These are phyloP conservation scores for Candida quercuum DNA, from an alignment of 805 yeast species.

Conservation along the genomic window DNA sequence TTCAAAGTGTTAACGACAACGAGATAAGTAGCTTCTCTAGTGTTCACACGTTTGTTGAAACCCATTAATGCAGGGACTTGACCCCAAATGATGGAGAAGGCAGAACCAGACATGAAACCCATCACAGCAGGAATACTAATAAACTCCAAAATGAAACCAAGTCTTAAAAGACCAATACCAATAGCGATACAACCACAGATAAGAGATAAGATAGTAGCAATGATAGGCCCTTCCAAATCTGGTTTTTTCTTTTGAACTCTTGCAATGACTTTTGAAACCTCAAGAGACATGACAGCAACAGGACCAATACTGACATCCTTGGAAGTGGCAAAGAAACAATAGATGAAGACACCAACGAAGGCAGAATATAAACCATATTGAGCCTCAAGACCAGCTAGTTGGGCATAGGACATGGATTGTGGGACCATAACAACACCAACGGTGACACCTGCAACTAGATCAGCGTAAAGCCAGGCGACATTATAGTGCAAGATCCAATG, in stretches of 20 bases:
- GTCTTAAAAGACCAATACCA: constrained; percentile 75
- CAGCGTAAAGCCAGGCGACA: constrained; percentile 70
- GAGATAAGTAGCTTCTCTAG: constrained; percentile 63
- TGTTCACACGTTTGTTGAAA: constrained; percentile 56
- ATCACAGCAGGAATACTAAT: constrained; percentile 88
- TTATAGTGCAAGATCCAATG: constrained; percentile 88
- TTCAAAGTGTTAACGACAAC: constrained; percentile 71
- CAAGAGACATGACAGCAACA: constrained; percentile 91
- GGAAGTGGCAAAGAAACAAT: constrained; percentile 89
- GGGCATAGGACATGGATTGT: constrained; percentile 94
- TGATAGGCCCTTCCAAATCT: constrained; percentile 51
- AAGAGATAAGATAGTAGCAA: constrained; percentile 76
- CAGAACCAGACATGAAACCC: constrained; percentile 95
- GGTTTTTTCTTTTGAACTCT: constrained; percentile 52
- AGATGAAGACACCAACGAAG: constrained; percentile 83
- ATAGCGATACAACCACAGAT: constrained; percentile 82
- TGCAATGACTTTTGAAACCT: constrained; percentile 73
- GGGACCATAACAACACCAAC: constrained; percentile 93
- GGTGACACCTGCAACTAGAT: constrained; percentile 86
- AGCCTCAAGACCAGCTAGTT: constrained; percentile 72
- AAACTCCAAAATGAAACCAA: constrained; percentile 85
- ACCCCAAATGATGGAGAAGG: constrained; percentile 74
- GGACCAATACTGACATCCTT: constrained; percentile 96
- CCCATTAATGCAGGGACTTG: constrained; percentile 90
- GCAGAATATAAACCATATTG: constrained; percentile 90